Conservation (phyloP, 2,329 filamentous ascomycete genomes). For the Apiospora marii region DNA sequence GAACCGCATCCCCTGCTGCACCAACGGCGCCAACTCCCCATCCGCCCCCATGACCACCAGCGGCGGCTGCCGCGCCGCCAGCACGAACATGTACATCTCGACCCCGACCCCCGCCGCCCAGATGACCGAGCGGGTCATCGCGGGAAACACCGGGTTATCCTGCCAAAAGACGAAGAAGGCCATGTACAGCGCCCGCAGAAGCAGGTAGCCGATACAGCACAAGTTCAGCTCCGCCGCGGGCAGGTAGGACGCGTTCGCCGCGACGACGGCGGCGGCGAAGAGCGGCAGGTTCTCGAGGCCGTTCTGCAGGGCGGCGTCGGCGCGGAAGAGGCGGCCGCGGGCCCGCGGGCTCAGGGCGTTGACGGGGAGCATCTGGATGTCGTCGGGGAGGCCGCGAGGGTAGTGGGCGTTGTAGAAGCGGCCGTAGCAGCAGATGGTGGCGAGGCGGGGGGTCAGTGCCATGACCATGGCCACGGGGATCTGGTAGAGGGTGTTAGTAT, state of each 20-base stretch:
- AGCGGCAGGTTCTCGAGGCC: slow-evolving; percentile 41
- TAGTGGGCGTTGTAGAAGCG: neutral
- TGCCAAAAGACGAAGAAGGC: slow-evolving; percentile 40
- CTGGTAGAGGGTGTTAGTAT: neutral
- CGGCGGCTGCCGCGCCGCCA: neutral
- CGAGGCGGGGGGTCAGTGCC: neutral
- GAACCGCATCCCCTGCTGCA: neutral
- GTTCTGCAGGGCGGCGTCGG: slow-evolving; percentile 39
- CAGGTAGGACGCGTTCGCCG: slow-evolving; percentile 37
- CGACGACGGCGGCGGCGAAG: slow-evolving; percentile 40
- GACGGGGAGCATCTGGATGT: neutral
- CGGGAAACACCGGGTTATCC: neutral
- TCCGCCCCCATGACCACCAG: neutral
- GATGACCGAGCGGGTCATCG: neutral
- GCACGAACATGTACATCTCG: neutral
- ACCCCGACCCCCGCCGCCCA: neutral
- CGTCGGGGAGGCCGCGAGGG: neutral
- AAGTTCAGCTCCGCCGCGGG: slow-evolving; percentile 34
- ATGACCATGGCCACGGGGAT: neutral
- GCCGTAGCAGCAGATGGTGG: neutral
- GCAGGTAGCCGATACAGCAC: slow-evolving; percentile 35
- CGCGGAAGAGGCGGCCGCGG: slow-evolving; percentile 32
- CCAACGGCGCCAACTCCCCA: neutral
- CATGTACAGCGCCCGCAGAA: slow-evolving; percentile 38
- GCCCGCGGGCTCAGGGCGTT: neutral